Conservation (phyloP, 1,284 basidiomycete species). For the Pterula multifida region DNA sequence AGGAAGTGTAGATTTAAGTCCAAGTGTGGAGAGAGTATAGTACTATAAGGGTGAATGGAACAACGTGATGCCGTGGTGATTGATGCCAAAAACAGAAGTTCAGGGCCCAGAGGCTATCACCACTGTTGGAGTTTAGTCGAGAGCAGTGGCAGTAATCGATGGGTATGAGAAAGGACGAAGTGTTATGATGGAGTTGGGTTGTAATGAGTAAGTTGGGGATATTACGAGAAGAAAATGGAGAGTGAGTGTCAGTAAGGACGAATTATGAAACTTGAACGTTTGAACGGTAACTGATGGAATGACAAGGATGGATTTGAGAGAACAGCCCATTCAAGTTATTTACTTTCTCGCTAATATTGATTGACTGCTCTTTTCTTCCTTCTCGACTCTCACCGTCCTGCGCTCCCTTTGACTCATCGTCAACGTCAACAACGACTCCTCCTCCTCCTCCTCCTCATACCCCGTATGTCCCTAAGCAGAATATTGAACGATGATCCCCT, state of each 20-base stretch:
- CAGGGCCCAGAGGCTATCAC: conserved; percentile 1
- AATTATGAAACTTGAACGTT: not conserved
- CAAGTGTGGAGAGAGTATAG: conserved; percentile 7
- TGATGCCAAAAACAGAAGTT: not conserved
- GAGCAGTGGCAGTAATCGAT: not conserved
- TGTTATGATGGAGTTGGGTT: not conserved
- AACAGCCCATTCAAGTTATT: too few relatives aligned
- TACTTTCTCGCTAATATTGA: too few relatives aligned
- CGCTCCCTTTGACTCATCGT: too few relatives aligned
- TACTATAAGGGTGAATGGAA: not conserved
- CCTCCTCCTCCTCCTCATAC: conserved; percentile 9
- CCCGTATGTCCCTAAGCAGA: conserved; percentile 55
- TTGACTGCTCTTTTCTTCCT: conserved; percentile 5
- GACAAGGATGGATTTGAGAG: not conserved
- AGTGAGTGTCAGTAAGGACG: too few relatives aligned
- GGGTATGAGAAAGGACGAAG: not conserved
- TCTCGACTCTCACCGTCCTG: conserved; percentile 12
- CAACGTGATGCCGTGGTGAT: not conserved
- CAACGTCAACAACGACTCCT: too few relatives aligned
- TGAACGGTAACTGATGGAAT: not conserved
- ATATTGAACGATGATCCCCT: conserved; percentile 62
- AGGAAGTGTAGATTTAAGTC: conserved; percentile 33
- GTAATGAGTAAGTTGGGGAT: too few relatives aligned
- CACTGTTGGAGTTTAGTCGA: not conserved
- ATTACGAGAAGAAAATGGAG: too few relatives aligned